Evolutionary conservation across 2,329 filamentous ascomycete genomes (phyloP).

Genomic region (Neofusicoccum ribis): DNA sequence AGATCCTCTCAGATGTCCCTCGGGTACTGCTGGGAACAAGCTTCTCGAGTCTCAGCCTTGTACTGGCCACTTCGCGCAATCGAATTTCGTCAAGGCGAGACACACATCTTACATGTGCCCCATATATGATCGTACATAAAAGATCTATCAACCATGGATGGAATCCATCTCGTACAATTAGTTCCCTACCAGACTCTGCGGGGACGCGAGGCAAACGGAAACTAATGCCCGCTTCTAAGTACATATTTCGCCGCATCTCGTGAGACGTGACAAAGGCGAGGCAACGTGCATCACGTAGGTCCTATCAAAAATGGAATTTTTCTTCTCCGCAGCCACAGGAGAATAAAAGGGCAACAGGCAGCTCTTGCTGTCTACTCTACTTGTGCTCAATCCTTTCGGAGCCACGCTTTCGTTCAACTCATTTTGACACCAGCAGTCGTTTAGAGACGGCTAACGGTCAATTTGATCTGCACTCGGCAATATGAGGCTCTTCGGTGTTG

Average conservation of each 20-base stretch:
- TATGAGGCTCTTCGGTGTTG: neutral
- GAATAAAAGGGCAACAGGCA: neutral
- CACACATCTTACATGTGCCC: neutral
- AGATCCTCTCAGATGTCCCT: neutral
- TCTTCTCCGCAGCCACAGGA: neutral
- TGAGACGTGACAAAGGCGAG: neutral
- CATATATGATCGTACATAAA: neutral
- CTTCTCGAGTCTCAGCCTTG: neutral
- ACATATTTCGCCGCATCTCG: neutral
- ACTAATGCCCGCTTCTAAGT: neutral
- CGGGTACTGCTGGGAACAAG: neutral
- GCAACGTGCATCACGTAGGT: neutral
- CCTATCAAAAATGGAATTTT: conserved; percentile 1
- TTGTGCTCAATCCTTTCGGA: neutral
- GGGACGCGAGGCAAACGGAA: neutral
- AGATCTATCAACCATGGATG: neutral
- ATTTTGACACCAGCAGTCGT: neutral
- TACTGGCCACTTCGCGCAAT: neutral
- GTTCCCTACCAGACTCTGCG: neutral
- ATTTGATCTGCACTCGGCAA: neutral
- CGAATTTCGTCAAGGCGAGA: neutral
- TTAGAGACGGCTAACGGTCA: neutral
- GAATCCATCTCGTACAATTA: neutral
- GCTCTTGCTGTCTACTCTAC: neutral
- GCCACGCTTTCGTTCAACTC: neutral